Percentiles rank a stretch among this genome's conserved stretches.
Conservation (phyloP, 192 early-diverging fungal genomes). For the Spizellomyces punctatus region DNA sequence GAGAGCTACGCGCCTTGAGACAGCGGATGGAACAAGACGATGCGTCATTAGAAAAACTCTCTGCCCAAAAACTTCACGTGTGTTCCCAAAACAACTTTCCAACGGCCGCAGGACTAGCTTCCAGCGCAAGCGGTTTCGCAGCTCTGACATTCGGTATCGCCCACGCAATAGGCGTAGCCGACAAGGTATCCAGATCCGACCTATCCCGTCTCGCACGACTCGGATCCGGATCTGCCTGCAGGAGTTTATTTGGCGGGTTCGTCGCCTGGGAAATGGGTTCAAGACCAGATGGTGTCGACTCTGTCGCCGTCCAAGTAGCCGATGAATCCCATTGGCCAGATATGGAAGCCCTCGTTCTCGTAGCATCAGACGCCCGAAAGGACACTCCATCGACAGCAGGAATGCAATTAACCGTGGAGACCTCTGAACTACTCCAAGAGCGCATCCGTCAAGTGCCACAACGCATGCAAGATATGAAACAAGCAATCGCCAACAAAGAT, state of each 20-base stretch:
- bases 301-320: conserved; percentile 90
- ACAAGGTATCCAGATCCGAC: conserved; percentile 53
- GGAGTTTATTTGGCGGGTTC: conserved; percentile 96
- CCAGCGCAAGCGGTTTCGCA: conserved; percentile 95
- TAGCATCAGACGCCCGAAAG: conserved; percentile 93
- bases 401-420: conserved; percentile 96
- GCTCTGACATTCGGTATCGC: conserved; percentile 85
- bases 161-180: conserved; percentile 65
- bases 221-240: conserved; percentile 97
- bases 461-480: conserved; percentile 86
- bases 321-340: conserved; percentile 92
- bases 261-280: conserved; percentile 96
- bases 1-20: conserved; percentile 74
- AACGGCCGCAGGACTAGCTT: conserved; percentile 97
- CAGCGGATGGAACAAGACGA: conserved; percentile 61
- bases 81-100: conserved; percentile 99
- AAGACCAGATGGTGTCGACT: conserved; percentile 69
- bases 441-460: conserved; percentile 82
- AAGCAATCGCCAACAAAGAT: conserved; percentile 80
- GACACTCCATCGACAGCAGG: conserved; percentile 88
- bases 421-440: conserved; percentile 82
- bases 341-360: conserved; percentile 91
- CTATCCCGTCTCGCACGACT: conserved; percentile 89
- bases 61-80: conserved; percentile 75
- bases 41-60: conserved; percentile 53